Evolutionary conservation across 2,329 filamentous ascomycete genomes (phyloP).

Genomic region (Diaporthe amygdali): DNA sequence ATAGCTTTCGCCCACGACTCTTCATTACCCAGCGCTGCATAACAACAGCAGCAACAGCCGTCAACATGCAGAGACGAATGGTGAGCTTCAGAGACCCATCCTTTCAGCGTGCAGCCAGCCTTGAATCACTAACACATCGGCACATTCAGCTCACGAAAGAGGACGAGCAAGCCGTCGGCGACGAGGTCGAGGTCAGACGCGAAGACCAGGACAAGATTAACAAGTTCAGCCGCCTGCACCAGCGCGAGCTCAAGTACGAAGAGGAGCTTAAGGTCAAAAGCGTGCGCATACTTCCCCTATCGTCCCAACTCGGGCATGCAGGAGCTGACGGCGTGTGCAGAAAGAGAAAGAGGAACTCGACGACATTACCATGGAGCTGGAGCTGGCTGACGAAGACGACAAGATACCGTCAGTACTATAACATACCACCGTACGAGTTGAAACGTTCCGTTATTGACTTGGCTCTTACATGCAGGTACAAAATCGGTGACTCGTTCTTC

Average conservation of each 20-base stretch:
- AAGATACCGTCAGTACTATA: slow-evolving; percentile 75
- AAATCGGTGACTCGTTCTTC: slow-evolving; percentile 95
- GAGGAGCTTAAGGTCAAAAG: slow-evolving; percentile 82
- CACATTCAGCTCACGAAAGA: slow-evolving; percentile 85
- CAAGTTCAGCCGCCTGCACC: slow-evolving; percentile 91
- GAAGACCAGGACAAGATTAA: slow-evolving; percentile 99
- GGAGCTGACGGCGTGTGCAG: slow-evolving; percentile 50
- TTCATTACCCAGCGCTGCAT: background rate
- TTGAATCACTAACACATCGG: slow-evolving; percentile 22
- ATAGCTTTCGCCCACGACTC: background rate
- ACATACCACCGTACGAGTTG: background rate
- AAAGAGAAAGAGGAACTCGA: slow-evolving; percentile 99
- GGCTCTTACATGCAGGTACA: slow-evolving; percentile 70
- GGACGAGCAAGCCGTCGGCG: slow-evolving; percentile 78
- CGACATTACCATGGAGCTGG: slow-evolving; percentile 87
- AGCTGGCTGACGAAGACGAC: slow-evolving; percentile 94
- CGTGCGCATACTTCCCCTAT: slow-evolving; percentile 52
- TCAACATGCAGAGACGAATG: slow-evolving; percentile 63
- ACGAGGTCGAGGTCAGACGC: slow-evolving; percentile 91
- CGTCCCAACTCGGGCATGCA: background rate
- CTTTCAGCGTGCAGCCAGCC: rapidly evolving
- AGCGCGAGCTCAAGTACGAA: slow-evolving; percentile 78
- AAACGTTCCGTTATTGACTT: background rate
- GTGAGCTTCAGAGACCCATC: slow-evolving; percentile 42
- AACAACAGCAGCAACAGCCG: slow-evolving; percentile 1